Conservation (phyloP, 129 eudicot species). For the Pittosporum tobira region DNA sequence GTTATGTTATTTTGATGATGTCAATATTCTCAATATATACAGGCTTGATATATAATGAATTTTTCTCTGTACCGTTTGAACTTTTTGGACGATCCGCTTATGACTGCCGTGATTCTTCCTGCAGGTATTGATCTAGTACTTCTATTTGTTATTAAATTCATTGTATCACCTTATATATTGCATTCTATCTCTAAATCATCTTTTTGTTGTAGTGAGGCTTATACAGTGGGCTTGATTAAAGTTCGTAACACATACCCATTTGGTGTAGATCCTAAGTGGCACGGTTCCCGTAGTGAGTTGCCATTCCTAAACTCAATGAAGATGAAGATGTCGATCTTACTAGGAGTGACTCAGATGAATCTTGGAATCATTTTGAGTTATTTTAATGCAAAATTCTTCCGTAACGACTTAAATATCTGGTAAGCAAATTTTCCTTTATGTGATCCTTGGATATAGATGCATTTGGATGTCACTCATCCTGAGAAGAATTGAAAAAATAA, state of each 20-base stretch:
- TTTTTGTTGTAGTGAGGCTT: constrained; percentile 52
- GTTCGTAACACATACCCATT: constrained; percentile 75
- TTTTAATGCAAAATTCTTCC: constrained; percentile 67
- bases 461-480: background rate
- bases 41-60: constrained; percentile 77
- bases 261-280: constrained; percentile 95
- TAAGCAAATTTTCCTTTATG: constrained; percentile 19
- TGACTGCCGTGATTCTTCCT: constrained; percentile 61
- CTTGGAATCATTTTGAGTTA: constrained; percentile 78
- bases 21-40: constrained; percentile 87
- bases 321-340: constrained; percentile 93
- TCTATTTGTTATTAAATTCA: background rate
- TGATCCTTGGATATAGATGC: background rate
- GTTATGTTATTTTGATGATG: constrained; percentile 89
- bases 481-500: background rate
- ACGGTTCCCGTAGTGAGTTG: constrained; percentile 83
- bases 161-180: background rate
- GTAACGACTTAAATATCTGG: constrained; percentile 64
- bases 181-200: constrained; percentile 10
- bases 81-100: constrained; percentile 82
- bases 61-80: constrained; percentile 82
- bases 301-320: constrained; percentile 88
- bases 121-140: constrained; percentile 39
- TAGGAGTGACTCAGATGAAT: constrained; percentile 90
- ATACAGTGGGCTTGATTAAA: constrained; percentile 61